A percentile compares a stretch with the other conserved stretches of the same genome.
These are phyloP conservation scores for Suhomyces choctaworum DNA, from an alignment of 1,139 yeast species.

Conservation along the genomic window DNA sequence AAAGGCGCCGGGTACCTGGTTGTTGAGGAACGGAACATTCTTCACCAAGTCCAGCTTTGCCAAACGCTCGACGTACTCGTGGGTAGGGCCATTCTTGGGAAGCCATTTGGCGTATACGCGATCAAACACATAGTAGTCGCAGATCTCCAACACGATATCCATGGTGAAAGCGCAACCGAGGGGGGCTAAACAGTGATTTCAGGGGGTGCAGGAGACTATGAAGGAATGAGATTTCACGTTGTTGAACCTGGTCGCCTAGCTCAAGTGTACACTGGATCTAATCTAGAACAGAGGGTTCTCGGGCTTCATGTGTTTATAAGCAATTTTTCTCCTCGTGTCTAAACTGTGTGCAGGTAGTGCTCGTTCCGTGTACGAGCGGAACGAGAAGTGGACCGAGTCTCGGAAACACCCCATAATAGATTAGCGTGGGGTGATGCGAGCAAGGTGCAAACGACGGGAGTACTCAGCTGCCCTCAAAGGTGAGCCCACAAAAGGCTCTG, in stretches of 20 bases:
- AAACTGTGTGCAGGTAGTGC: conserved; percentile 3
- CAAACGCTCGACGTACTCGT: conserved; percentile 15
- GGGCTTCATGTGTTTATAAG: conserved; percentile 5
- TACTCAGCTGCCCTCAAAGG: too few species aligned
- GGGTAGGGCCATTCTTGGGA: conserved; percentile 36
- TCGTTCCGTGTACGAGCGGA: conserved; percentile 14
- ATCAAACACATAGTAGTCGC: conserved; percentile 74
- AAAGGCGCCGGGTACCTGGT: conserved; percentile 2
- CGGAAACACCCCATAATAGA: conserved; percentile 7
- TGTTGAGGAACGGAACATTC: conserved; percentile 2
- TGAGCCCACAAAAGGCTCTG: too few species aligned
- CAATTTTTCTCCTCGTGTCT: conserved; percentile 7
- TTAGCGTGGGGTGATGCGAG: neutral
- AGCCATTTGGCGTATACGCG: conserved; percentile 57
- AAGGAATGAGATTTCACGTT: too few species aligned
- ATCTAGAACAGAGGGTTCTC: too few species aligned
- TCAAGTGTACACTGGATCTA: too few species aligned
- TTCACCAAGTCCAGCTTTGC: conserved; percentile 11
- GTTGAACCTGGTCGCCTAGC: too few species aligned
- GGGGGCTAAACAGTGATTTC: neutral
- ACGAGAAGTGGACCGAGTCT: conserved; percentile 10
- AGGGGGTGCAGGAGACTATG: too few species aligned
- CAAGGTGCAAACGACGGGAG: too few species aligned
- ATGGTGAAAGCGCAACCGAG: conserved; percentile 34
- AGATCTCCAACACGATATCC: conserved; percentile 87